Evolutionary conservation across 305 asterid genomes (phyloP).

Genomic region (Stenogyne calaminthoides): DNA sequence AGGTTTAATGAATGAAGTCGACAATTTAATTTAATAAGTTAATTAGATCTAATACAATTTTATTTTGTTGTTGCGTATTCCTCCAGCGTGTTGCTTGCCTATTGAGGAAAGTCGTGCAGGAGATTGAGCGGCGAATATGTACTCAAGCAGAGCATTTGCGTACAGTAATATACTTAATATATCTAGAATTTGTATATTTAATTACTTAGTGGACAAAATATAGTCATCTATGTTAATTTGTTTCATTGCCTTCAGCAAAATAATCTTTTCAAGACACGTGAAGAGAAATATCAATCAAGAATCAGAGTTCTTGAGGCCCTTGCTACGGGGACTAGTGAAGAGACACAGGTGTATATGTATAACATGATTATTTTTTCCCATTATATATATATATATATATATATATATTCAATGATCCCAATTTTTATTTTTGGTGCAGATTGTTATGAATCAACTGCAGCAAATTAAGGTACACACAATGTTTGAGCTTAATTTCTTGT

Average conservation of each 20-base stretch:
- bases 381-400: not conserved
- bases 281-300: constrained; percentile 95
- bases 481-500: not conserved
- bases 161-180: constrained; percentile 46
- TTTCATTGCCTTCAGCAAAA: constrained; percentile 64
- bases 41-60: constrained; percentile 22
- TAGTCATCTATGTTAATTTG: not conserved
- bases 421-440: constrained; percentile 43
- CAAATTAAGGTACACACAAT: constrained; percentile 56
- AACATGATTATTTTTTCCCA: too few relatives aligned
- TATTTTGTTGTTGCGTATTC: constrained; percentile 5
- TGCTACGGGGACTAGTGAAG: constrained; percentile 79
- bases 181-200: not conserved
- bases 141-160: constrained; percentile 93
- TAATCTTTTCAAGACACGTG: constrained; percentile 85
- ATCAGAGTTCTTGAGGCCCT: constrained; percentile 94
- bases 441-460: constrained; percentile 65
- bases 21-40: not conserved
- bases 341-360: constrained; percentile 28
- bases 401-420: not conserved
- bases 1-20: not conserved
- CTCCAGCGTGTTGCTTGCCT: constrained; percentile 88
- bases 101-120: constrained; percentile 92
- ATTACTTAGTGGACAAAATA: not conserved
- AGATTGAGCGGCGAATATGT: constrained; percentile 86